Evolutionary conservation across 768 basidiomycete genomes (phyloP), one percentile per base, ranked within the genome.

Genomic region (Chiua virens): DNA sequence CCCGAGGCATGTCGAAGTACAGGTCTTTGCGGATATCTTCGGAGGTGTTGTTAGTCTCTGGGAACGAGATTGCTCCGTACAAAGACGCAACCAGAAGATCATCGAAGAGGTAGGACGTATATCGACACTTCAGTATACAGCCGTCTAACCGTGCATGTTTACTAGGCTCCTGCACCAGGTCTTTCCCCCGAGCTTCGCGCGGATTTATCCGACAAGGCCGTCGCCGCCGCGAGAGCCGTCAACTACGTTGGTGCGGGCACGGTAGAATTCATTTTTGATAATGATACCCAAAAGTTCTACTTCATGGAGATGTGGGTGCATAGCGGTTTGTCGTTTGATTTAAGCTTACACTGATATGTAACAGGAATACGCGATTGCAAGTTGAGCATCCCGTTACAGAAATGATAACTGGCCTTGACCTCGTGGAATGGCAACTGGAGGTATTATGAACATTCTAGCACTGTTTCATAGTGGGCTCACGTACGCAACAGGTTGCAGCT

Each of bases 191-290:
- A 49, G n/a, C 76, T 95, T 40, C 79, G 94, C 27, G 83, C 81
- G 27, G 87, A 93, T 58, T 71, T 98, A 52, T 85, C 91, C 43
- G 79, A 79, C 32, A 96, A 94, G 69, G 94, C 95, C 3, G 80
- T 95, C 21, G 91, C 89, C 42, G 94, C 95, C n/a, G 93, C 94
- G 6, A 83, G 79, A 64, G 94, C 95, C 4, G 94, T 98, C 42
- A 79, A 86, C 52, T 98, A 98, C 62, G 85, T 91, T 28, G 92
- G 92, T 28, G 92, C 92, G 10, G 92, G 92, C 5, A 94, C 92
- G 0, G 90, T 95, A n/a, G 94, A 98, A 66, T 97, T 98, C 61
- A 96, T 98, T 56, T 92, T 96, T 57, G 94, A 98, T 66, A 94
- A 92, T 55, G 87, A 94, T 65, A 89, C 88, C 8, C 71, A 81